Conservation (phyloP, 441 rosid species). For the Metrosideros polymorpha region DNA sequence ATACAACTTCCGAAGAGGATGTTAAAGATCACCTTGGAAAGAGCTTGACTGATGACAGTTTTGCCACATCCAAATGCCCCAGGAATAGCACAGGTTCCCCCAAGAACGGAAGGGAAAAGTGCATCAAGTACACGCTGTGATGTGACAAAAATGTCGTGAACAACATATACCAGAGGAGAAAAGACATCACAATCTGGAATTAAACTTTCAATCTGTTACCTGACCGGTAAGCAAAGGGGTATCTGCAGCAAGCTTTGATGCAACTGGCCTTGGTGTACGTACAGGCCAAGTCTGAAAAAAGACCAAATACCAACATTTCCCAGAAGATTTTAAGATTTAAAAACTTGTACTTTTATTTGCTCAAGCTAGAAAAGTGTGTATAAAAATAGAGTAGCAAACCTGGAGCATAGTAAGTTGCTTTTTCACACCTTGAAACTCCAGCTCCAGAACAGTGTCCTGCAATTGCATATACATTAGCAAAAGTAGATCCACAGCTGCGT, state of each 20-base stretch:
- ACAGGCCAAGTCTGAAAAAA: constrained; percentile 91
- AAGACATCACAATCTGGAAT: background rate
- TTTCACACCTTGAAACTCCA: constrained; percentile 97
- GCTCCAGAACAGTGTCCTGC: constrained; percentile 94
- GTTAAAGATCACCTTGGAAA: constrained; percentile 67
- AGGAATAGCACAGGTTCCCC: constrained; percentile 99
- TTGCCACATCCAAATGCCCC: constrained; percentile 99
- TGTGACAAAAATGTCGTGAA: constrained; percentile 12
- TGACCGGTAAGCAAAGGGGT: constrained; percentile 98
- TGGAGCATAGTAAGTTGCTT: constrained; percentile 96
- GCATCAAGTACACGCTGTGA: constrained; percentile 99
- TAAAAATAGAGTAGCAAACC: constrained; percentile 25
- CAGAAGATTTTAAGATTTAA: background rate
- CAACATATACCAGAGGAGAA: background rate
- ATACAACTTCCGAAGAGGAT: background rate
- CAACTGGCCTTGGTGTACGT: constrained; percentile 98
- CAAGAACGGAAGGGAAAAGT: constrained; percentile 98
- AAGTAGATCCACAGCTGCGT: background rate
- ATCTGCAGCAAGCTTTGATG: constrained; percentile 98
- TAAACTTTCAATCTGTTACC: constrained; percentile 27
- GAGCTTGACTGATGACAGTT: constrained; percentile 99
- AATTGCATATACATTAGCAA: background rate
- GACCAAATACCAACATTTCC: constrained; percentile 5
- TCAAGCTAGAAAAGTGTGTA: background rate
- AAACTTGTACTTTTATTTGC: background rate